Base-by-base conservation (phyloP, 2,329 filamentous ascomycete genomes). In the Torrubiellomyces zombiae region DNA sequence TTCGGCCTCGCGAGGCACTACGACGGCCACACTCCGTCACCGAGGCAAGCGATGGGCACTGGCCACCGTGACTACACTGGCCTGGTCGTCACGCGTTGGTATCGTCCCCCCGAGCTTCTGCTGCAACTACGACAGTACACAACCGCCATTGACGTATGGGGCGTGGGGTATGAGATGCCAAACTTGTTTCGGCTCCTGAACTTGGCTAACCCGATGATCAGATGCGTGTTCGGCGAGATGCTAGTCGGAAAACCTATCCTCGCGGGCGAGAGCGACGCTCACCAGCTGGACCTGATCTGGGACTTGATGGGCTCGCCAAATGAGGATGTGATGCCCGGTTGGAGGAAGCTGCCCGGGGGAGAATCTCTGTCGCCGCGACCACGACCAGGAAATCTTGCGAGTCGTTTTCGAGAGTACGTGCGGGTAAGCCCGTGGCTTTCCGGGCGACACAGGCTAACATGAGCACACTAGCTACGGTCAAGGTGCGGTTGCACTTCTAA, bases 181-280 rank as follows among this genome's bases (percentile, higher is more conserved):
- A 8, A 18, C 12, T 21, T 8, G 16, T 23, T 16, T 14, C 12
- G 7, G 5, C 7, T 8, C 6, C 17, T 9, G 12, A n/a, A 2
- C 12, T n/a, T 12, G 17, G 21, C 44, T 47, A 27, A 49, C 25
- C n/a, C 16, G 16, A n/a, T 16, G n/a, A 14, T n/a, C 29, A 83
- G 78, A n/a, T 98, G 89, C 45, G 83, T 98, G 3, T 94, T 98
- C 52, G 89, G 83, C 25, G 89, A 98, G 48, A 98, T 98, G 86
- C 76, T 94, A 35, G 72, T 82, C 39, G 75, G 82, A 18, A 92
- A 86, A 47, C 89, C 89, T 0, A 95, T 98, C 26, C 63, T 98
- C 21, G 70, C 83, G 6, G 89, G 89, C 9, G 82, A 81, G 36
- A 91, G 78, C 39, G 89, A 98, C 43, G 55, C 70, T 6, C 76